Conservation (phyloP, 768 basidiomycete genomes). For the Pholiota microspora region DNA sequence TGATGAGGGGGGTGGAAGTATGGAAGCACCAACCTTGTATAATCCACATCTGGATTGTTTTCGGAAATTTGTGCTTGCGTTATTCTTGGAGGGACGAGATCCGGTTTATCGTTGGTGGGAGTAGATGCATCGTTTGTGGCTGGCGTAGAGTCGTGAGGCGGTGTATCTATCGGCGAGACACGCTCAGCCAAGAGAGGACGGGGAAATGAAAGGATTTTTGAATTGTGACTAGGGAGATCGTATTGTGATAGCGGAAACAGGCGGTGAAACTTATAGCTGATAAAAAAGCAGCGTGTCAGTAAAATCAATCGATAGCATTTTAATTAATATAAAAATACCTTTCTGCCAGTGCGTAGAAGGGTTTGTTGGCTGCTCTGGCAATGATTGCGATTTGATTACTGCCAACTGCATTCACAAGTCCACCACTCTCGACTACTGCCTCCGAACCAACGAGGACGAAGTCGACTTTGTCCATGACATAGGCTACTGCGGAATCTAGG, state of each 20-base stretch:
- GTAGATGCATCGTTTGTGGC: constrained; percentile 13
- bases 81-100: constrained; percentile 46
- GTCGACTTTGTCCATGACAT: constrained; percentile 95
- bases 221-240: constrained; percentile 81
- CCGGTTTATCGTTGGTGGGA: constrained; percentile 19
- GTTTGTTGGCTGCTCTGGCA: constrained; percentile 91
- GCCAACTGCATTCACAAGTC: constrained; percentile 88
- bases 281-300: constrained; percentile 19
- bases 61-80: constrained; percentile 78
- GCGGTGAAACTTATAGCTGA: constrained; percentile 95
- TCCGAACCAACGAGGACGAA: constrained; percentile 96
- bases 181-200: constrained; percentile 28
- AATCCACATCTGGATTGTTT: constrained; percentile 90
- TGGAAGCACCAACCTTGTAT: constrained; percentile 66
- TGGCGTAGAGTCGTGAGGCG: constrained; percentile 12
- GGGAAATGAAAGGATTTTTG: constrained; percentile 73
- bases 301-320: constrained; percentile 21
- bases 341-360: constrained; percentile 94
- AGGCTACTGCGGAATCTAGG: constrained; percentile 94
- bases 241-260: constrained; percentile 92
- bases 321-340: constrained; percentile 46
- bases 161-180: constrained; percentile 21
- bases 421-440: constrained; percentile 96
- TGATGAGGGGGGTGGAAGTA: constrained; percentile 6
- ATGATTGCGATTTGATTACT: constrained; percentile 97